Evolutionary conservation across 345 rosid species (phyloP), one percentile per base, ranked within the genome.

Genomic region (Melaleuca quinquenervia): DNA sequence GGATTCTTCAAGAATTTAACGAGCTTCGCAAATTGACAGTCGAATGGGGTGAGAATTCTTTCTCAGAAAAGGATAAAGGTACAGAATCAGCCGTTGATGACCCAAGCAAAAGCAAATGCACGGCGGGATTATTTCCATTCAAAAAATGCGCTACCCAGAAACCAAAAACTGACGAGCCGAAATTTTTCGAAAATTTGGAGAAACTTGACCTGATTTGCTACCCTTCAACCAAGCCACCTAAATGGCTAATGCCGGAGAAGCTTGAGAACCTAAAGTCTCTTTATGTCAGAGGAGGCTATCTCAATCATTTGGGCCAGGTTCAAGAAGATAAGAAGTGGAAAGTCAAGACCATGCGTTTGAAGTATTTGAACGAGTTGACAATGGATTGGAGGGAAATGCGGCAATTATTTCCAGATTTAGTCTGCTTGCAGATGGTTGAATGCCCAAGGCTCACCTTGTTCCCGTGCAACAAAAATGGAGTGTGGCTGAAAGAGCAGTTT

Each of bases 361-460:
- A 91, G 88, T 91, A 89, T 83, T 90, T 93, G 85, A 84, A 52
- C n/a, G 87, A 88, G 83, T 52, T 92, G 51, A 80, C 87, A 85
- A 84, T 82, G 27, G 86, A 86, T 29, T 92, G 92, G 92, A 89
- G 62, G 75, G 83, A 88, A 26, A 14, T 92, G 88, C 80, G 13
- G 27, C 50, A 3, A 15, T 44, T 74, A 58, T 93, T 91, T 80
- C 93, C 92, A 48, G 0, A 88, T 0, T 76, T 93, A 85, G 13
- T 3, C 11, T 84, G 88, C 83, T 84, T 93, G 60, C 94, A 93
- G 87, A 89, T 54, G 86, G 86, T 83, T 44, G 52, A 88, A 4
- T 93, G 93, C 74, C 92, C 91, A 1, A 86, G 78, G 82, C 86
- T 93, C 60, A 84, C 88, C 5, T 85, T 88, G 85, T 91, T 90